A percentile compares a stretch with the other conserved stretches of the same genome.
phyloP scores from a whole-genome alignment of 2,329 filamentous ascomycete species.

The Fusarium phyllophilum region DNA sequence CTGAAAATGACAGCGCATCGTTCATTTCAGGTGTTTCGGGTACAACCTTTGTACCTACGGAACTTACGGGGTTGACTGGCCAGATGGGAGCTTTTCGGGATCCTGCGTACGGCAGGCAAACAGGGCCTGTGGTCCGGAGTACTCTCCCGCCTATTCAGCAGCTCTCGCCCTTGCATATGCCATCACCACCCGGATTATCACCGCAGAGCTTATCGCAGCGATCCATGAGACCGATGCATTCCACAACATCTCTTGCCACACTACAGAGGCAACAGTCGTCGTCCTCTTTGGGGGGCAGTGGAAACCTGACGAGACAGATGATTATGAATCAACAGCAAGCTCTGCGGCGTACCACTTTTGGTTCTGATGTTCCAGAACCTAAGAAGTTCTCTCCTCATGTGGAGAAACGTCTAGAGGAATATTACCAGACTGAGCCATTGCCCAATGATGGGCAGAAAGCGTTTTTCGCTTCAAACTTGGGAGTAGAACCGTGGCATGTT shows the following conservation, averaged over 20 bases:
- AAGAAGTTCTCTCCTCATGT: constrained; percentile 61
- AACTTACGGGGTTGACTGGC: constrained; percentile 34
- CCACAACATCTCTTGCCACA: constrained; percentile 39
- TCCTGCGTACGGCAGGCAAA: constrained; percentile 32
- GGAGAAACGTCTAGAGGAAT: constrained; percentile 62
- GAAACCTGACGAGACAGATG: constrained; percentile 52
- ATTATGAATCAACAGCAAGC: constrained; percentile 59
- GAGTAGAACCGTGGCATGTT: constrained; percentile 61
- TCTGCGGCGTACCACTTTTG: constrained; percentile 53
- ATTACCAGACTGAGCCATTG: constrained; percentile 59
- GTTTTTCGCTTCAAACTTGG: constrained; percentile 64
- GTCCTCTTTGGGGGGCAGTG: constrained; percentile 30
- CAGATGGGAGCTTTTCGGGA: constrained; percentile 38
- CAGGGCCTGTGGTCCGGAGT: constrained; percentile 11
- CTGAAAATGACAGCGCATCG: constrained; percentile 44
- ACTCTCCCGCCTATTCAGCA: constrained; percentile 34
- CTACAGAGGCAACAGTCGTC: constrained; percentile 37
- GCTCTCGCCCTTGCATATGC: constrained; percentile 28
- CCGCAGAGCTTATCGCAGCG: constrained; percentile 28
- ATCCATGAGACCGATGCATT: constrained; percentile 37
- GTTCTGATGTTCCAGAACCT: constrained; percentile 53
- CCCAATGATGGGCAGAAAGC: constrained; percentile 62
- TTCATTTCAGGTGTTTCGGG: constrained; percentile 48
- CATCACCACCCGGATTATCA: constrained; percentile 36
- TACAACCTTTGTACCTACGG: constrained; percentile 48